Conservation (phyloP, 2,329 filamentous ascomycete genomes). For the Sarocladium strictum region DNA sequence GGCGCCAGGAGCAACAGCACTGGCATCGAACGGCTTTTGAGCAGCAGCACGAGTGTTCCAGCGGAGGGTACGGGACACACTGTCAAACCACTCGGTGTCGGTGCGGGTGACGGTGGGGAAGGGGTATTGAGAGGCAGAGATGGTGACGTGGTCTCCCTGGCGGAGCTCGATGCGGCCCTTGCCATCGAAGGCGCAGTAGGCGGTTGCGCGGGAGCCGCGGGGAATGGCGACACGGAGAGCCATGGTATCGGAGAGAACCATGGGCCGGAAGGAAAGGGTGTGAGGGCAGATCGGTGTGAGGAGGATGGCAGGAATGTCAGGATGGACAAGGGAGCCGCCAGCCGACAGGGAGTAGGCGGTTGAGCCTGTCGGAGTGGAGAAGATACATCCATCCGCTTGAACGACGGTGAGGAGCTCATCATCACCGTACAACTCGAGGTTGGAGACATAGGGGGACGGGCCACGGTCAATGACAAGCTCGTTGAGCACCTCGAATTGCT, state of each 20-base stretch:
- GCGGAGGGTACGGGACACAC: slow-evolving; percentile 80
- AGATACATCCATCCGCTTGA: slow-evolving; percentile 95
- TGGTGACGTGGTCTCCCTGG: slow-evolving; percentile 92
- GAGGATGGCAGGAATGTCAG: slow-evolving; percentile 92
- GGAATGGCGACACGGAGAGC: slow-evolving; percentile 86
- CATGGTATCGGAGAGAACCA: slow-evolving; percentile 95
- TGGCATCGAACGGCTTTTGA: slow-evolving; percentile 78
- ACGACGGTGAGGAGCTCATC: slow-evolving; percentile 92
- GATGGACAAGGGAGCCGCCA: slow-evolving; percentile 90
- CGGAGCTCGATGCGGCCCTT: slow-evolving; percentile 91
- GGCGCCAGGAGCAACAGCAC: slow-evolving; percentile 27
- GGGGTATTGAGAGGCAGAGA: slow-evolving; percentile 91
- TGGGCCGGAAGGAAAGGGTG: slow-evolving; percentile 91
- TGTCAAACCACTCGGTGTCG: slow-evolving; percentile 93
- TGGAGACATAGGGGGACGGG: slow-evolving; percentile 93
- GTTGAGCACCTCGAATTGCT: slow-evolving; percentile 97
- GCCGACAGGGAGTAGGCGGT: slow-evolving; percentile 96
- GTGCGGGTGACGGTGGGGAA: slow-evolving; percentile 93
- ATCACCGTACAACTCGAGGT: slow-evolving; percentile 92
- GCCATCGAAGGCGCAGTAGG: slow-evolving; percentile 96
- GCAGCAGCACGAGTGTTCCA: slow-evolving; percentile 93
- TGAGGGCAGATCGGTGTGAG: slow-evolving; percentile 97
- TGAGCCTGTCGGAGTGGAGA: slow-evolving; percentile 89
- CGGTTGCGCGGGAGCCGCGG: slow-evolving; percentile 77
- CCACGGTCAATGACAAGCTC: slow-evolving; percentile 97